Evolutionary conservation across 2,329 filamentous ascomycete species (phyloP), one percentile per base, ranked within the genome.

Genomic region (Fusarium armeniacum): DNA sequence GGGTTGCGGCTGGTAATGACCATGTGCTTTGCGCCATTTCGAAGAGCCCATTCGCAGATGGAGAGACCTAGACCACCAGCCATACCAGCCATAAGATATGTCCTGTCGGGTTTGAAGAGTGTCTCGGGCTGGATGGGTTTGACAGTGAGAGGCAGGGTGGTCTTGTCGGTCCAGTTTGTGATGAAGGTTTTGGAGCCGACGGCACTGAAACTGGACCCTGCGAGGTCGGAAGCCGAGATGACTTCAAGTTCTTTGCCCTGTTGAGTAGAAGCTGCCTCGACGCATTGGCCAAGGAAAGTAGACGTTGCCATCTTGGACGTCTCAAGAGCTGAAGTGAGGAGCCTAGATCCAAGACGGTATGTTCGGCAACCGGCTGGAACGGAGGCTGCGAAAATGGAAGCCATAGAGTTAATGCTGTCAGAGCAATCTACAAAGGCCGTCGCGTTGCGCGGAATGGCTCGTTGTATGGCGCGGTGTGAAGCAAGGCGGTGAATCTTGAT

Each of bases 31-130:
- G 81, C 83, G 0, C 82, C 83, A 12, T 75, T 73, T 0, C 44
- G 51, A 2, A 79, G 74, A 81, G 83, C 83, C 79, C 77, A 84
- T 35, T 76, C 51, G 43, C 75, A 78, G 1, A 83, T 71, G 0
- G 82, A 80, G 15, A 74, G 75, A 3, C 82, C 82, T 1, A 83
- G 35, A 2, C 73, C 65, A 1, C 80, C 76, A 2, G 76, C 74
- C 6, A 81, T 63, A 2, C 78, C 78, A 16, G 78, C 66, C 6
- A 81, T 68, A 15, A 76, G 59, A 60, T 82, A 80, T 1, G 79
- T 79, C 50, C 72, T 72, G 46, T 78, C 36, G 0, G 60, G 12
- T 3, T 30, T 52, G 57, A 63, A 62, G 4, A 63, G 41, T 44
- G 24, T 22, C 2, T 40, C 12, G 2, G 49, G 26, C 8, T 52